Evolutionary conservation across 2,329 filamentous ascomycete species (phyloP), one percentile per base, ranked within the genome.

Genomic region (Immersiporthe knoxdaviesiana): DNA sequence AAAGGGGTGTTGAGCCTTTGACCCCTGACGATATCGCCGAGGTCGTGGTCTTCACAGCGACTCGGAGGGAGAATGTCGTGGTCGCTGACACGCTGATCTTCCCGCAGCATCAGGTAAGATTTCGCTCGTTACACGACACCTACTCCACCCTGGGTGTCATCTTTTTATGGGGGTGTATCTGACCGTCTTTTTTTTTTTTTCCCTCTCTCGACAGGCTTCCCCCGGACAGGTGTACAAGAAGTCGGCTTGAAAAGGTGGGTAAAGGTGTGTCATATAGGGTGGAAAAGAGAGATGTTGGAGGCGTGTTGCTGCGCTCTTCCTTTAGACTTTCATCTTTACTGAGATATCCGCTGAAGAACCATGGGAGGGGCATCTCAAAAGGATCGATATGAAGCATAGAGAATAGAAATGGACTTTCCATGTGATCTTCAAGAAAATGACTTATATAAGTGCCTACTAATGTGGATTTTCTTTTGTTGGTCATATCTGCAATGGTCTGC

Each of bases 1-100:
- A 71, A 72, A 92, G 90, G 69, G 91, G 90, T 65, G 90, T 88
- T 74, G 92, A 97, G 73, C 94, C 94, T 54, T 84, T 97, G 74
- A 97, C 93, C 0, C 92, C 92, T 0, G 92, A 96, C 63, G 94
- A 97, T 76, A 94, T 97, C 76, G 94, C 94, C 16, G 94, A 97
- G 81, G 86, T 97, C 39, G 85, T 97, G 44, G 94, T 97, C 10
- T 97, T 97, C 77, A 86, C 91, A 2, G 93, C 92, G 4, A 91
- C 91, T 3, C 87, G 94, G 75, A 88, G 91, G 74, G 93, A 97
- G 82, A 97, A 97, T 78, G 93, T 97, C 6, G 93, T 97, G 27
- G 81, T 97, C 74, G 94, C 94, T 27, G 94, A 97, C 80, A 91
- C 92, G 7, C 81, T 97, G 71, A 84, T 97, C 66, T 97, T 91